phyloP scores from a whole-genome alignment of 495 filamentous ascomycete genomes.

The Hypoxylon lenormandii region DNA sequence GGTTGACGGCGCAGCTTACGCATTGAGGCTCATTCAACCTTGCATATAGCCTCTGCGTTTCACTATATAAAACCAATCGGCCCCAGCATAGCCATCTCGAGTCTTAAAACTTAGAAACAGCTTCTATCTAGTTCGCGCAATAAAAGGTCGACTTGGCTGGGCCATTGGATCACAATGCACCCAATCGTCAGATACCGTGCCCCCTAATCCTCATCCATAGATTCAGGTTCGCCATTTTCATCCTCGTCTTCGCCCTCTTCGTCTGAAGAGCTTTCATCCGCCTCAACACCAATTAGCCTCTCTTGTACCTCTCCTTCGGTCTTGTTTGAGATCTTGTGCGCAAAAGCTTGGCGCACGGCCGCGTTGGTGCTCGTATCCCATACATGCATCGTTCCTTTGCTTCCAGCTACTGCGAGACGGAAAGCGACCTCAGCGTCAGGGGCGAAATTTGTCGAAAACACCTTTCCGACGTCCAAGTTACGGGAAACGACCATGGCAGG shows the following conservation, averaged over 20 bases:
- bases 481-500: constrained; percentile 91
- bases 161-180: constrained; percentile 20
- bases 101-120: constrained; percentile 36
- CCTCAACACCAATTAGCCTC: constrained; percentile 76
- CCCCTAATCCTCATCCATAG: constrained; percentile 84
- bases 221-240: constrained; percentile 75
- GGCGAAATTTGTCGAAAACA: constrained; percentile 90
- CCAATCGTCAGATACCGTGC: constrained; percentile 29
- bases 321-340: constrained; percentile 69
- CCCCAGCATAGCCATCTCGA: constrained; percentile 22
- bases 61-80: constrained; percentile 22
- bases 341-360: constrained; percentile 88
- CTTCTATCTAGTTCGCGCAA: constrained; percentile 15
- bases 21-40: neutral
- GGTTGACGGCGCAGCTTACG: neutral
- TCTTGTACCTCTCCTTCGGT: constrained; percentile 76
- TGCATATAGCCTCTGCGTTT: constrained; percentile 6
- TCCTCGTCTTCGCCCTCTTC: constrained; percentile 70
- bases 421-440: constrained; percentile 91
- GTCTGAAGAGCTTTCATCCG: constrained; percentile 70
- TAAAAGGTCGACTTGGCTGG: constrained; percentile 5
- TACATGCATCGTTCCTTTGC: constrained; percentile 90
- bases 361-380: constrained; percentile 98
- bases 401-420: constrained; percentile 89
- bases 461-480: constrained; percentile 90